Base-by-base conservation (phyloP, 495 filamentous ascomycete species). In the Lentithecium fluviatile region DNA sequence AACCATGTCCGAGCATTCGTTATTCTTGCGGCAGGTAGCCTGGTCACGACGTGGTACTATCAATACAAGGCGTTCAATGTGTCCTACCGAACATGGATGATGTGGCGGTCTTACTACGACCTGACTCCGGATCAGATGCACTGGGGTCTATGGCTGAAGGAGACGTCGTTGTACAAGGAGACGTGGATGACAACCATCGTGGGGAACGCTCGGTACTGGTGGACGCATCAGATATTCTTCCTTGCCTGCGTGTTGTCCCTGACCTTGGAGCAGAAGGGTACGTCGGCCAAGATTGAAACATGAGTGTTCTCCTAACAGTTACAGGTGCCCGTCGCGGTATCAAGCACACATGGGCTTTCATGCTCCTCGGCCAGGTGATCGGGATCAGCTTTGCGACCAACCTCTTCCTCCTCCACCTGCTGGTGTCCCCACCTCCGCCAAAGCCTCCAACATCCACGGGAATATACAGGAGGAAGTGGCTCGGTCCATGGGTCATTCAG, bases 351-450 rank as follows among this genome's bases (percentile, higher is more conserved):
- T 73, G 69, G 70, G 72, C 69, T 6, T 74, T 71, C 56, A 71
- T 74, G 54, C 55, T 66, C 10, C 58, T 74, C 1, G 63, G 62
- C 20, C 72, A 74, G 49, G 60, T 74, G 12, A 66, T 73, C 12
- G 68, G 69, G 1, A 66, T 74, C 48, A 69, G 69, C 21, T 74
- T 71, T 56, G 63, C 67, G 13, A 66, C 66, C 26, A 74, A 74
- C 48, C 65, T 74, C 15, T 74, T 74, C 60, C 66, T 69, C 55
- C 15, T 74, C 10, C 61, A 68, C 11, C 21, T 69, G 2, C 48
- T 63, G 0, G 34, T 69, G 2, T 63, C 51, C 32, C 62, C 66
- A 8, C 51, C 56, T 1, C 23, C 64, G 3, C n/a, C 46, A 0
- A 21, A 47, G 4, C 20, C 49, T 1, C 25, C 42, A 37, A 20